A percentile compares a stretch with the other conserved stretches of the same genome.
These are phyloP conservation scores for Rhodofomes roseus DNA, from an alignment of 1,284 basidiomycete genomes.

Conservation along the genomic window DNA sequence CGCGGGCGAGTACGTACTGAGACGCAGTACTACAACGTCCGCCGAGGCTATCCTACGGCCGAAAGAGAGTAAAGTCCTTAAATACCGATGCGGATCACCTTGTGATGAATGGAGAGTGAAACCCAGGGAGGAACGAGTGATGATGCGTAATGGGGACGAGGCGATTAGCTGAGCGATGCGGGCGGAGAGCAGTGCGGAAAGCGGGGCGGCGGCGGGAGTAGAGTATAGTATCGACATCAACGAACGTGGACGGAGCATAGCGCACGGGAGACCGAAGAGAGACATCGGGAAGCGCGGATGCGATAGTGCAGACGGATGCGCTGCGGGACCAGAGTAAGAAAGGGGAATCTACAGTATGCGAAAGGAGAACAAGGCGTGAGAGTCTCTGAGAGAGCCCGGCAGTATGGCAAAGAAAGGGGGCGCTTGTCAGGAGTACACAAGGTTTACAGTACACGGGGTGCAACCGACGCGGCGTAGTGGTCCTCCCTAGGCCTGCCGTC, in stretches of 20 bases:
- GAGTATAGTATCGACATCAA: background rate
- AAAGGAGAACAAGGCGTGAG: background rate
- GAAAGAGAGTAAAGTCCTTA: background rate
- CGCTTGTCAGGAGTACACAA: background rate
- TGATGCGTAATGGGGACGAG: background rate
- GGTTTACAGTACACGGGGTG: background rate
- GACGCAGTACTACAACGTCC: background rate
- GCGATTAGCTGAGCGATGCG: background rate
- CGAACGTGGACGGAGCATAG: background rate
- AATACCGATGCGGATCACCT: background rate
- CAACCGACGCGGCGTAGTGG: background rate
- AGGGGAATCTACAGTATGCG: background rate
- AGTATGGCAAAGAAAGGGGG: background rate
- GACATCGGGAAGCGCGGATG: background rate
- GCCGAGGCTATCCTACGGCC: background rate
- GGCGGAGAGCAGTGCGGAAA: background rate
- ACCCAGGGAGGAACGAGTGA: background rate
- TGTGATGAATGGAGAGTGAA: background rate
- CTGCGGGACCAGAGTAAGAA: conserved; percentile 2
- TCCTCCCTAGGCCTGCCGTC: background rate
- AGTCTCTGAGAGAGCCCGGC: background rate
- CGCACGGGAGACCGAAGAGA: background rate
- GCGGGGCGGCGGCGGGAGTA: background rate
- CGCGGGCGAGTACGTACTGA: background rate
- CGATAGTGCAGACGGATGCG: background rate